Conservation (phyloP, 495 filamentous ascomycete genomes). For the Lasiosphaeria ovina region DNA sequence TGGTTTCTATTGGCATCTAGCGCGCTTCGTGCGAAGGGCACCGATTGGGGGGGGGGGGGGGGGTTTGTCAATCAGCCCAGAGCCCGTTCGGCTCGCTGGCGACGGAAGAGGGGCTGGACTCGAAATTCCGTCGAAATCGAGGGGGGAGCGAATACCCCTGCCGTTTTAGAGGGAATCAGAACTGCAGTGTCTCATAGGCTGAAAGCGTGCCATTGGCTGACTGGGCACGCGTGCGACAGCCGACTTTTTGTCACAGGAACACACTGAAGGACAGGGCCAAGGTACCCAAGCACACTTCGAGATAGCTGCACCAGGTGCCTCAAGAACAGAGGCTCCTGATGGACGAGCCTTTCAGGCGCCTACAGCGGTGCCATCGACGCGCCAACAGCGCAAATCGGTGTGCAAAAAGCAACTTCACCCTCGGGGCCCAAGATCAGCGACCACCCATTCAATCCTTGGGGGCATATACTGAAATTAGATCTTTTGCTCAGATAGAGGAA, state of each 20-base stretch:
- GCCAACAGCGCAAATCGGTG: conserved; percentile 14
- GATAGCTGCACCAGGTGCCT: conserved; percentile 21
- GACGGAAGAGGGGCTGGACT: neutral
- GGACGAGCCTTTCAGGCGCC: neutral
- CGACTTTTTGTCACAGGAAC: conserved; percentile 7
- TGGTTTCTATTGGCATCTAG: neutral
- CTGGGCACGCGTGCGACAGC: conserved; percentile 14
- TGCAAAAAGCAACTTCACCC: conserved; percentile 15
- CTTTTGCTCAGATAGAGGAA: conserved; percentile 13
- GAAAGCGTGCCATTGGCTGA: conserved; percentile 19
- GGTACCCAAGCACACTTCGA: conserved; percentile 17
- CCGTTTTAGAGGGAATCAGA: conserved; percentile 10
- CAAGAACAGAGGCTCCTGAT: conserved; percentile 17
- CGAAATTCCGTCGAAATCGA: neutral
- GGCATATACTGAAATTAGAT: neutral
- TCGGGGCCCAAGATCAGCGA: neutral
- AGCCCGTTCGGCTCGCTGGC: neutral
- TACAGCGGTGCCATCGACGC: conserved; percentile 11
- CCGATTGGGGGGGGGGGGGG: neutral
- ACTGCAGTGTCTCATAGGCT: conserved; percentile 22
- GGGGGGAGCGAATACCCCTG: conserved; percentile 16
- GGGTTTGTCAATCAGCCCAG: neutral
- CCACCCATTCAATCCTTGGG: neutral
- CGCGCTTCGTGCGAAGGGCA: neutral
- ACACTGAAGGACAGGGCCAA: conserved; percentile 17